Conservation (phyloP, 805 yeast genomes). For the Starmerella floris region DNA sequence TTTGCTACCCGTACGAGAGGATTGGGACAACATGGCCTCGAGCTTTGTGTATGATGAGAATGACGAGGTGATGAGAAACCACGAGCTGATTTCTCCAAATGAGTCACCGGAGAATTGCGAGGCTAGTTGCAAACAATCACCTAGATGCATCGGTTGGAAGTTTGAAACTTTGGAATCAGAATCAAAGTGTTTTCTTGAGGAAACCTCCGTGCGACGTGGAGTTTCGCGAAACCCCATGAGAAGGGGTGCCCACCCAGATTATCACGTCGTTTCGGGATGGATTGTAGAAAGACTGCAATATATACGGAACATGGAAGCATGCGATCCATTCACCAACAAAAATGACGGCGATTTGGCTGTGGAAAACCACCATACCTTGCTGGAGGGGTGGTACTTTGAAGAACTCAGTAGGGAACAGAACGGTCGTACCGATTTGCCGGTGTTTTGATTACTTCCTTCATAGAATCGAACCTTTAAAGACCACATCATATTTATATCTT, state of each 20-base stretch:
- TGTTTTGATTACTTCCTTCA: no score
- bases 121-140: slow-evolving; percentile 6
- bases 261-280: slow-evolving; percentile 24
- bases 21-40: slow-evolving; percentile 21
- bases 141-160: slow-evolving; percentile 16
- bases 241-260: slow-evolving; percentile 4
- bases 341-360: slow-evolving; percentile 5
- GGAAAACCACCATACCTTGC: slow-evolving; percentile 5
- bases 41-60: neutral
- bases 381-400: slow-evolving; percentile 22
- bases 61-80: slow-evolving; percentile 5
- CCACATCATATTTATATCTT: no score
- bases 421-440: slow-evolving; percentile 1
- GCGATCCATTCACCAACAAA: slow-evolving; percentile 16
- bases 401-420: slow-evolving; percentile 5
- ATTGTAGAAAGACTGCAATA: slow-evolving; percentile 25
- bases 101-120: slow-evolving; percentile 9
- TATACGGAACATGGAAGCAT: slow-evolving; percentile 16
- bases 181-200: slow-evolving; percentile 8
- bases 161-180: neutral
- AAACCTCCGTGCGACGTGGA: slow-evolving; percentile 13
- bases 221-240: slow-evolving; percentile 4
- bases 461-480: no score
- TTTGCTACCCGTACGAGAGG: slow-evolving; percentile 15
- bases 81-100: slow-evolving; percentile 6